Percentiles rank a stretch among this genome's conserved stretches.
Evolutionary conservation across 768 basidiomycete species (phyloP).

Genomic region (Artomyces pyxidatus): DNA sequence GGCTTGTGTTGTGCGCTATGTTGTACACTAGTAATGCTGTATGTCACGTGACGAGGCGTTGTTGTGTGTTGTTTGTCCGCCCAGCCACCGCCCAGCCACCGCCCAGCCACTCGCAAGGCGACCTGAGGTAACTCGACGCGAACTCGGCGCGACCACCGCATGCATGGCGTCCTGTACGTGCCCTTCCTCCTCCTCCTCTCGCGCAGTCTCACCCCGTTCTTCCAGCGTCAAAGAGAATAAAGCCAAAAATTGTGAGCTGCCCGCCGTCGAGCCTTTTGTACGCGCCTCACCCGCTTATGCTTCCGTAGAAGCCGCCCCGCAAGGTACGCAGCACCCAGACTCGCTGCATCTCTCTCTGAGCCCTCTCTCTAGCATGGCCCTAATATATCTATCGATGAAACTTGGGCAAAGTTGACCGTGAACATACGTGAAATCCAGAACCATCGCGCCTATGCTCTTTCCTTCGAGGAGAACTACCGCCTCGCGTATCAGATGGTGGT

Average conservation of each 20-base stretch:
- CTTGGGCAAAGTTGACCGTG: constrained; percentile 69
- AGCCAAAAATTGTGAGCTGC: constrained; percentile 34
- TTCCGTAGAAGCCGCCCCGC: constrained; percentile 35
- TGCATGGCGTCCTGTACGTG: constrained; percentile 27
- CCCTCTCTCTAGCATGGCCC: constrained; percentile 49
- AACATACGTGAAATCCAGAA: constrained; percentile 95
- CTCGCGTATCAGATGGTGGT: constrained; percentile 94
- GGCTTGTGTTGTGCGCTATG: too few relatives aligned
- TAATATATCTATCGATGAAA: constrained; percentile 72
- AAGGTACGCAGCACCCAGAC: constrained; percentile 31
- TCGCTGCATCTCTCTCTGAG: not conserved
- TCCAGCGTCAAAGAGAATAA: constrained; percentile 22
- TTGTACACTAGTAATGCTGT: too few relatives aligned
- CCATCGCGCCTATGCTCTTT: constrained; percentile 83
- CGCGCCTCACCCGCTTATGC: constrained; percentile 4
- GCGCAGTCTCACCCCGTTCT: not conserved
- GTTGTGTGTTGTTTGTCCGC: too few relatives aligned
- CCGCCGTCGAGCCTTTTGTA: constrained; percentile 18
- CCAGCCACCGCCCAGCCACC: too few relatives aligned
- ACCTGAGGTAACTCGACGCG: too few relatives aligned
- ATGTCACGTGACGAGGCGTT: too few relatives aligned
- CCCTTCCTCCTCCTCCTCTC: not conserved
- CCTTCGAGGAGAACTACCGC: constrained; percentile 90
- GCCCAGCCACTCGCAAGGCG: too few relatives aligned
- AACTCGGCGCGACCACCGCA: too few relatives aligned